Evolutionary conservation across 768 basidiomycete genomes (phyloP).

Genomic region (Paxillus ammoniavirescens): DNA sequence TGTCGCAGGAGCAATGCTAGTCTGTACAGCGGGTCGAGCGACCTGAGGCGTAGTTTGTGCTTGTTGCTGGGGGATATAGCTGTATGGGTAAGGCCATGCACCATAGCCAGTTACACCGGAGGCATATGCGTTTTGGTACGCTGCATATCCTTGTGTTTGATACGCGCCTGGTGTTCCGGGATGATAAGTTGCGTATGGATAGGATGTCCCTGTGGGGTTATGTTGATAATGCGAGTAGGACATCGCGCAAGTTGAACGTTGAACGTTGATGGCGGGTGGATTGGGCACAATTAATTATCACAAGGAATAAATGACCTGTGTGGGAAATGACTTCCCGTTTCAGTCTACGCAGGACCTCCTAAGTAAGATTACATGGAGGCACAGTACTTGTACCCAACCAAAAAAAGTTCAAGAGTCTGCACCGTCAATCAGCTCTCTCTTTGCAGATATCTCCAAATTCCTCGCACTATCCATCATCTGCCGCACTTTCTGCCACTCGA

Average conservation of each 20-base stretch:
- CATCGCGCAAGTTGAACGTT: constrained; percentile 12
- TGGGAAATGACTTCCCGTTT: not conserved
- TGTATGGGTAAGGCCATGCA: constrained; percentile 67
- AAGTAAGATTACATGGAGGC: too few relatives aligned
- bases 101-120: constrained; percentile 70
- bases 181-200: constrained; percentile 65
- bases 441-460: constrained; percentile 52
- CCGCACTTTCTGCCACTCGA: constrained; percentile 70
- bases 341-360: not conserved
- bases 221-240: constrained; percentile 38
- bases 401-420: constrained; percentile 1
- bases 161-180: constrained; percentile 46
- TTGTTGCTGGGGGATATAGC: constrained; percentile 49
- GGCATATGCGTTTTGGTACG: constrained; percentile 48
- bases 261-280: too few relatives aligned
- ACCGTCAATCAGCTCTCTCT: constrained; percentile 41
- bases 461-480: constrained; percentile 74
- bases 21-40: constrained; percentile 29
- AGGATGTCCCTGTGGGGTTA: constrained; percentile 49
- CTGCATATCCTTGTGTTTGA: constrained; percentile 48
- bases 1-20: constrained; percentile 26
- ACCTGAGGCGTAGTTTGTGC: constrained; percentile 22
- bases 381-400: not conserved
- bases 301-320: not conserved
- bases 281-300: too few relatives aligned